These are phyloP conservation scores for Apostasia shenzhenica DNA, from an alignment of 106 monocot genomes.

Conservation along the genomic window DNA sequence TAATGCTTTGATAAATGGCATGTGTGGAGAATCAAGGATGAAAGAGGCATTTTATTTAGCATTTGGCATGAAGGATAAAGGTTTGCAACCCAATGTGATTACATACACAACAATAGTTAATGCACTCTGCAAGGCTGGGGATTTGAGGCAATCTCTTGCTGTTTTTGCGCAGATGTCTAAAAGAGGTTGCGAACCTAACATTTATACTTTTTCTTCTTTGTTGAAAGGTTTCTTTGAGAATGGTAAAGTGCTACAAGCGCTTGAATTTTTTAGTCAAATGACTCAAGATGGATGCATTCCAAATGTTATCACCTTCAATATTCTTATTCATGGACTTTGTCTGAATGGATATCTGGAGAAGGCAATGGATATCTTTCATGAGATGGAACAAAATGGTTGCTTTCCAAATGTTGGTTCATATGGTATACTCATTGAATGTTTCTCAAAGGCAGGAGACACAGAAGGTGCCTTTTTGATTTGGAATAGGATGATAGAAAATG, in stretches of 20 bases:
- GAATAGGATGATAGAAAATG: slow-evolving; percentile 63
- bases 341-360: slow-evolving; percentile 29
- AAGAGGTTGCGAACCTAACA: slow-evolving; percentile 56
- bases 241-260: slow-evolving; percentile 44
- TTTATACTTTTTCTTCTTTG: slow-evolving; percentile 48
- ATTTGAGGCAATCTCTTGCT: slow-evolving; percentile 42
- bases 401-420: slow-evolving; percentile 69
- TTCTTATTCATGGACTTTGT: slow-evolving; percentile 78
- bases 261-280: slow-evolving; percentile 54
- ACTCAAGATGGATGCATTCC: slow-evolving; percentile 37
- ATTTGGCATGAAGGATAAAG: slow-evolving; percentile 41
- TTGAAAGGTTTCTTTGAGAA: slow-evolving; percentile 55
- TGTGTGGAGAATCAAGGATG: slow-evolving; percentile 36
- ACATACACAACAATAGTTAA: slow-evolving; percentile 73
- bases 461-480: slow-evolving; percentile 43
- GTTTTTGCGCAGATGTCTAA: slow-evolving; percentile 53
- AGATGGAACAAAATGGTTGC: slow-evolving; percentile 40
- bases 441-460: slow-evolving; percentile 63
- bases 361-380: slow-evolving; percentile 33
- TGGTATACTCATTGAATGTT: slow-evolving; percentile 59
- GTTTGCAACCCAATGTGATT: slow-evolving; percentile 54
- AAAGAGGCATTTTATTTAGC: slow-evolving; percentile 44
- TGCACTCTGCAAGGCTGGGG: slow-evolving; percentile 43
- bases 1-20: slow-evolving; percentile 68
- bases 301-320: slow-evolving; percentile 68